Conservation (phyloP, 179 eudicot species). For the Beta corolliflora region DNA sequence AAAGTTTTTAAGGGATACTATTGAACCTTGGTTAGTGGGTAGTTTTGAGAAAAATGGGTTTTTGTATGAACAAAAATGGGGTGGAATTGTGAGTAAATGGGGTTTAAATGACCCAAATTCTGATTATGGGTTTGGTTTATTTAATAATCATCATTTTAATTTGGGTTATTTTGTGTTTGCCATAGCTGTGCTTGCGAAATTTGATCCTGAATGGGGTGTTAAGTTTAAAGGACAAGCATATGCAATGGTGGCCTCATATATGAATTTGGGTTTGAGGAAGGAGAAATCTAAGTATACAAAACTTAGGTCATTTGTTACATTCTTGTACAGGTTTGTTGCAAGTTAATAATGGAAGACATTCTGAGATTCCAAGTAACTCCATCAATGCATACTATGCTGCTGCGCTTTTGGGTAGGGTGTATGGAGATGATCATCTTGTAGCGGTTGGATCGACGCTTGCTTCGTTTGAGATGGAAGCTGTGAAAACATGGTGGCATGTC, state of each 20-base stretch:
- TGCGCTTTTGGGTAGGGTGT: constrained; percentile 65
- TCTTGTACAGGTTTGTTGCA: constrained; percentile 62
- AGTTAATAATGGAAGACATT: constrained; percentile 46
- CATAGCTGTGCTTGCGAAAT: constrained; percentile 74
- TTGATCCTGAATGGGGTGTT: constrained; percentile 73
- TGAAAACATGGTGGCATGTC: constrained; percentile 80
- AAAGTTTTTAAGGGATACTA: constrained; percentile 52
- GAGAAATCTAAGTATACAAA: constrained; percentile 47
- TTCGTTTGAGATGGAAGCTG: constrained; percentile 61
- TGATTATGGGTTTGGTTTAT: constrained; percentile 74
- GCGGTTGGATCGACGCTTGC: constrained; percentile 52
- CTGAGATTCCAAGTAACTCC: constrained; percentile 51
- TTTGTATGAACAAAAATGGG: constrained; percentile 69
- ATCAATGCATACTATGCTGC: constrained; percentile 74
- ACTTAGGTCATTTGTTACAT: constrained; percentile 64
- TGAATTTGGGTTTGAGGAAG: constrained; percentile 43
- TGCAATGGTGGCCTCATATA: constrained; percentile 56
- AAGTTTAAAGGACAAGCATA: constrained; percentile 67
- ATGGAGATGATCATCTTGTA: constrained; percentile 60
- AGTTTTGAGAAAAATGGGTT: constrained; percentile 64
- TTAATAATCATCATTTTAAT: constrained; percentile 59
- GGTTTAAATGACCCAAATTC: constrained; percentile 46
- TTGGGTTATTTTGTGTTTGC: constrained; percentile 67
- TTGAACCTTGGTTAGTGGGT: constrained; percentile 81
- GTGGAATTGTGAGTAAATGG: constrained; percentile 65